phyloP scores from a whole-genome alignment of 23 red algal genomes.

The Agarophyton chilense region DNA sequence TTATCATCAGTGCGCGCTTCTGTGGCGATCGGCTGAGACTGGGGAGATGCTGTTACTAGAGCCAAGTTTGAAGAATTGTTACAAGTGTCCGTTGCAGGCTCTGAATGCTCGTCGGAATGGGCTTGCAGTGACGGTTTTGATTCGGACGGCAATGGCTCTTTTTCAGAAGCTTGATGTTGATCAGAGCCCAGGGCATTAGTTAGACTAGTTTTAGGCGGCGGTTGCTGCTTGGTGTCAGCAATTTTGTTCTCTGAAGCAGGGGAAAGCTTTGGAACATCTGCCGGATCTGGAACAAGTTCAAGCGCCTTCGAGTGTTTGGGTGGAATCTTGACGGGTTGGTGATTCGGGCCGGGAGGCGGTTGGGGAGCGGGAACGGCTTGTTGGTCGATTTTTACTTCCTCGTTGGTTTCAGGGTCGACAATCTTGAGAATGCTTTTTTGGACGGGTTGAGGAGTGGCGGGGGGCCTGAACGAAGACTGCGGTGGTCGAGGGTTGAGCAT shows the following conservation, averaged over 20 bases:
- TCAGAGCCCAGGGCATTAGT: neutral
- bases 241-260: conserved; percentile 25
- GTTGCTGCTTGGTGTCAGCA: neutral
- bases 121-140: neutral
- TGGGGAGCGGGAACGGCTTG: neutral
- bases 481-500: neutral
- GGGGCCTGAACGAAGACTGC: neutral
- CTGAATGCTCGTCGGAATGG: neutral
- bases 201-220: neutral
- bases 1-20: conserved; percentile 17
- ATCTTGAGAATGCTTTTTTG: conserved; percentile 55
- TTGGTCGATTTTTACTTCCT: conserved; percentile 54
- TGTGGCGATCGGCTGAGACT: neutral
- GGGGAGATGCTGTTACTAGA: neutral
- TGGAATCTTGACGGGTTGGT: conserved; percentile 29
- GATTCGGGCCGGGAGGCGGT: neutral
- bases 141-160: neutral
- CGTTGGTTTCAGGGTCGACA: conserved; percentile 68
- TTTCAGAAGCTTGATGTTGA: neutral
- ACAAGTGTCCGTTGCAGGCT: conserved; percentile 11
- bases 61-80: conserved; percentile 6
- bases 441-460: conserved; percentile 17
- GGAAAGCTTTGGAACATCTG: conserved; percentile 22
- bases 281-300: conserved; percentile 51
- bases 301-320: conserved; percentile 11